A percentile compares a stretch with the other conserved stretches of the same genome.
Evolutionary conservation across 2,329 filamentous ascomycete species (phyloP).

Genomic region (Aspergillus puulaauensis): DNA sequence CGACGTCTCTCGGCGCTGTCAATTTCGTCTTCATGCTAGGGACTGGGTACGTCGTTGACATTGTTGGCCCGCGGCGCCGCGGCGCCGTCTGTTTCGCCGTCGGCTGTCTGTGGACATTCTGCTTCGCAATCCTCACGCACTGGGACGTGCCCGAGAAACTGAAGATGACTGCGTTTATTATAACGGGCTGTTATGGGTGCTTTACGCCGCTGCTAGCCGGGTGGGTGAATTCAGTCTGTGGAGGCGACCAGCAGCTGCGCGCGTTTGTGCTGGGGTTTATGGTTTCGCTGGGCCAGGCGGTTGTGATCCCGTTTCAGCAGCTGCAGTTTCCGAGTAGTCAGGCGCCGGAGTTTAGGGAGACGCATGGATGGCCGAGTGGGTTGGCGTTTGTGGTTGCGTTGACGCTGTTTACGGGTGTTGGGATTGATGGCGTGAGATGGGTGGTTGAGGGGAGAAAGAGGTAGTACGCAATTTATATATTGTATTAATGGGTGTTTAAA

Average conservation of each 20-base stretch:
- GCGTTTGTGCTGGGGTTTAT: not conserved
- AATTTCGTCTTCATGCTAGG: not conserved
- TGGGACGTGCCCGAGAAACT: not conserved
- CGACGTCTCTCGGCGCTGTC: not conserved
- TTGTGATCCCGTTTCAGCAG: not conserved
- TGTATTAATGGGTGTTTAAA: too few relatives aligned
- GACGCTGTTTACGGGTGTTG: conserved; percentile 1
- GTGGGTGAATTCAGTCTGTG: not conserved
- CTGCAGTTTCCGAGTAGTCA: not conserved
- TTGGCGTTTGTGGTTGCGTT: conserved; percentile 1
- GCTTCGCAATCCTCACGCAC: not conserved
- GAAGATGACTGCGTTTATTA: not conserved
- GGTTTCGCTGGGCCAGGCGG: not conserved
- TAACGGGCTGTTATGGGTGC: not conserved
- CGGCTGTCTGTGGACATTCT: not conserved
- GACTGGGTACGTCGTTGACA: not conserved
- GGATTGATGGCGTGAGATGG: not conserved
- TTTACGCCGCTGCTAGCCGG: not conserved
- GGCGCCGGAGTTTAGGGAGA: not conserved
- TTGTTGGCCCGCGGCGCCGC: not conserved
- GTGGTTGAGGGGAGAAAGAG: not conserved
- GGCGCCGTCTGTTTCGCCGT: not conserved
- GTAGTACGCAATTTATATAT: not conserved
- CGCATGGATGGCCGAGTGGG: conserved; percentile 1
- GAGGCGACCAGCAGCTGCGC: not conserved